phyloP scores from a whole-genome alignment of 176 grass and related monocot species.

The Olyra latifolia region DNA sequence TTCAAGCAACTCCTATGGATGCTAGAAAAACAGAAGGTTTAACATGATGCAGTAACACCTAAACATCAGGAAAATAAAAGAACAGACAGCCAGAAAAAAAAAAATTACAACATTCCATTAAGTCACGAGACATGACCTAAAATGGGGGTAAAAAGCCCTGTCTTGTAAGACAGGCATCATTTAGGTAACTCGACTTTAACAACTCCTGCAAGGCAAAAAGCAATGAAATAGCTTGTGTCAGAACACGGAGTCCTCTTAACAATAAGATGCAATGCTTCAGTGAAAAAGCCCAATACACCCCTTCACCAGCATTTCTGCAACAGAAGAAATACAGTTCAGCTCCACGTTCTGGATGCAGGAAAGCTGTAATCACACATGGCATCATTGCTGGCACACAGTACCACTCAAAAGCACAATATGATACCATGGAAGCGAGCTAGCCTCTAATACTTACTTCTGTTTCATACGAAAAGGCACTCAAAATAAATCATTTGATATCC shows the following conservation, averaged over 20 bases:
- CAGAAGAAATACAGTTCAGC: conserved; percentile 82
- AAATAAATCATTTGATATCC: conserved; percentile 56
- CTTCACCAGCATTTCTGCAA: conserved; percentile 80
- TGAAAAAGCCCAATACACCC: conserved; percentile 63
- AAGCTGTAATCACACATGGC: conserved; percentile 51
- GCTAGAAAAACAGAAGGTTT: neutral
- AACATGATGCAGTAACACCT: neutral
- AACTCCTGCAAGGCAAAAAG: conserved; percentile 47
- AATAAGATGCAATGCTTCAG: conserved; percentile 65
- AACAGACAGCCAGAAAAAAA: neutral
- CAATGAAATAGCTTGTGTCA: conserved; percentile 30
- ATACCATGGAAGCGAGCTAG: conserved; percentile 16
- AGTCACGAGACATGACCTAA: neutral
- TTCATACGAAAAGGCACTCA: conserved; percentile 35
- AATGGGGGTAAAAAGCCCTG: conserved; percentile 6
- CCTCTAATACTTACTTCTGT: conserved; percentile 24
- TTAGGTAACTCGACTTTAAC: conserved; percentile 18
- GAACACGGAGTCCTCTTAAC: conserved; percentile 45
- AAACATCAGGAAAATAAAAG: neutral
- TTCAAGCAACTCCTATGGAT: neutral
- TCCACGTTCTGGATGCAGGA: conserved; percentile 47
- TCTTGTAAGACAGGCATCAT: conserved; percentile 34
- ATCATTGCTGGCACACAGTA: conserved; percentile 33
- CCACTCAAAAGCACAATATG: conserved; percentile 40
- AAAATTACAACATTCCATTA: neutral